These are phyloP conservation scores for Mucor velutinosus DNA, from an alignment of 371 early-diverging fungal species.

Conservation along the genomic window DNA sequence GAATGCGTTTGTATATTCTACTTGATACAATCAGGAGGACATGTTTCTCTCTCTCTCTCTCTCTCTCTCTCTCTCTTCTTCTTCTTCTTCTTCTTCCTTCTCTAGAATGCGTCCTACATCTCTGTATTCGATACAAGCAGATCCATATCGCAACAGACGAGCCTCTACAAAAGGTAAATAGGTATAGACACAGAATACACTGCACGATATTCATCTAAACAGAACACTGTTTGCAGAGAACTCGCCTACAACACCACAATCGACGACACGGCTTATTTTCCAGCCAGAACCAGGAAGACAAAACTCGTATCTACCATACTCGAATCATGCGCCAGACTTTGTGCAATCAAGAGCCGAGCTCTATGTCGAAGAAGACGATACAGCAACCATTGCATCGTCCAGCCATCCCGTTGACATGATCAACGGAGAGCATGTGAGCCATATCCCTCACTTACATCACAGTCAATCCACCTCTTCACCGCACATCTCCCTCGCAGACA, in stretches of 20 bases:
- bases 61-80: neutral
- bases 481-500: neutral
- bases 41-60: neutral
- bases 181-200: neutral
- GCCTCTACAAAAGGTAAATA: slow-evolving; percentile 25
- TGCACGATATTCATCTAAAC: neutral
- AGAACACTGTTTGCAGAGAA: neutral
- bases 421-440: slow-evolving; percentile 9
- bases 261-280: slow-evolving; percentile 12
- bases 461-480: neutral
- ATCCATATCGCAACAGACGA: slow-evolving; percentile 23
- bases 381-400: slow-evolving; percentile 1
- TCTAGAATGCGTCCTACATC: slow-evolving; percentile 10
- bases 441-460: neutral
- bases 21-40: neutral
- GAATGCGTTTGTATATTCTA: neutral
- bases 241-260: slow-evolving; percentile 12
- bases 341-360: slow-evolving; percentile 19
- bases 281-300: slow-evolving; percentile 22
- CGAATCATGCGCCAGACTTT: slow-evolving; percentile 33
- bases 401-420: slow-evolving; percentile 15
- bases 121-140: slow-evolving; percentile 12
- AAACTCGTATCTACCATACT: slow-evolving; percentile 41
- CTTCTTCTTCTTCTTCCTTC: too few relatives aligned
- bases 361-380: slow-evolving; percentile 28